Evolutionary conservation across 2,329 filamentous ascomycete genomes (phyloP).

Genomic region (Fusarium begoniae): DNA sequence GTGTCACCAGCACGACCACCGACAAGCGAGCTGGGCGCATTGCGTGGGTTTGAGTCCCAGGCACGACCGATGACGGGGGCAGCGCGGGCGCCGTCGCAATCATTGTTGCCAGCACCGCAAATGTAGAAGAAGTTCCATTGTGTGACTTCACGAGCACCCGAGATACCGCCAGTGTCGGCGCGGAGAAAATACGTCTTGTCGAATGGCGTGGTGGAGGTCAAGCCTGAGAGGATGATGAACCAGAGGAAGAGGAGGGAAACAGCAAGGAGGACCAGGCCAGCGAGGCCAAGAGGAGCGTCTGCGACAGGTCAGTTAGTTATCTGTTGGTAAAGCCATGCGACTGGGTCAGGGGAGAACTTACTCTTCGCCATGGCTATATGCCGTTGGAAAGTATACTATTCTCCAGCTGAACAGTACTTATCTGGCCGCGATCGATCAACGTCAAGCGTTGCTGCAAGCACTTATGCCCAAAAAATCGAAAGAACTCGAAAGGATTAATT

Average conservation of each 20-base stretch:
- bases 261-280: constrained; percentile 59
- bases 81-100: constrained; percentile 71
- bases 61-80: constrained; percentile 79
- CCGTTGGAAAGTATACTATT: background rate
- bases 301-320: constrained; percentile 11
- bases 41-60: constrained; percentile 60
- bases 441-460: constrained; percentile 1
- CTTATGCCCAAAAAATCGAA: background rate
- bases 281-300: constrained; percentile 55
- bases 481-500: constrained; percentile 10
- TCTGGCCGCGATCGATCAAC: background rate
- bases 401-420: background rate
- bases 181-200: constrained; percentile 86
- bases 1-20: constrained; percentile 63
- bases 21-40: constrained; percentile 56
- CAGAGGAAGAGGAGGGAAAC: constrained; percentile 63
- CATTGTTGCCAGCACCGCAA: constrained; percentile 70
- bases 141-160: constrained; percentile 71
- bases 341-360: constrained; percentile 6
- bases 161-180: constrained; percentile 78
- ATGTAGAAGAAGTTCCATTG: constrained; percentile 94
- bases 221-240: constrained; percentile 67
- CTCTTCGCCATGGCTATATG: constrained; percentile 37
- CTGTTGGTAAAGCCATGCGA: background rate
- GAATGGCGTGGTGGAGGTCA: constrained; percentile 63